These are phyloP conservation scores for Xanthoparmelia taractica DNA, from an alignment of 495 filamentous ascomycete genomes.

Conservation along the genomic window DNA sequence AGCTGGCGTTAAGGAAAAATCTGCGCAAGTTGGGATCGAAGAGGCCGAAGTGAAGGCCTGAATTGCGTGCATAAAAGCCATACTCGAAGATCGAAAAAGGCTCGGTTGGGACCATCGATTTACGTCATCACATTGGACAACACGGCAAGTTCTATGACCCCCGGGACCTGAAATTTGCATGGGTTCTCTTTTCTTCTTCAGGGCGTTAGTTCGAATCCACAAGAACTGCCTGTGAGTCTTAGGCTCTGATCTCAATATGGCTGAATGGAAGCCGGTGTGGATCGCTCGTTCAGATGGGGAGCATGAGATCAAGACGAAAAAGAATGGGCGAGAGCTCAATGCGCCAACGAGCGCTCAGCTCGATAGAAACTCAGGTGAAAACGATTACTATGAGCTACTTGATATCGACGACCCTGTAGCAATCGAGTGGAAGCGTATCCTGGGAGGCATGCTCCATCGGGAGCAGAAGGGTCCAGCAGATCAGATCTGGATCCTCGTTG, in stretches of 20 bases:
- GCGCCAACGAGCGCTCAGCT: constrained; percentile 39
- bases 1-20: neutral
- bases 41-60: neutral
- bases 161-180: neutral
- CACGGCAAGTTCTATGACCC: neutral
- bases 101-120: neutral
- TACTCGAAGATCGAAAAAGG: neutral
- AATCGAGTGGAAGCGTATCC: constrained; percentile 48
- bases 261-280: constrained; percentile 19
- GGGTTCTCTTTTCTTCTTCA: neutral
- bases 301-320: constrained; percentile 22
- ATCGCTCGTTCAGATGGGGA: constrained; percentile 23
- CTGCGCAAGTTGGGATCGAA: neutral
- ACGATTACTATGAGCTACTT: constrained; percentile 37
- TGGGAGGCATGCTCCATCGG: constrained; percentile 44
- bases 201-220: neutral
- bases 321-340: constrained; percentile 34
- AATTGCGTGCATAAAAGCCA: neutral
- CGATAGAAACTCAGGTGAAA: constrained; percentile 36
- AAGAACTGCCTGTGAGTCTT: neutral
- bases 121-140: neutral
- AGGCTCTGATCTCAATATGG: neutral
- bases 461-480: constrained; percentile 32
- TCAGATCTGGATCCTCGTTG: constrained; percentile 41
- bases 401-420: constrained; percentile 15